phyloP scores from a whole-genome alignment of 2,329 filamentous ascomycete genomes.

The Coniochaeta sp. region DNA sequence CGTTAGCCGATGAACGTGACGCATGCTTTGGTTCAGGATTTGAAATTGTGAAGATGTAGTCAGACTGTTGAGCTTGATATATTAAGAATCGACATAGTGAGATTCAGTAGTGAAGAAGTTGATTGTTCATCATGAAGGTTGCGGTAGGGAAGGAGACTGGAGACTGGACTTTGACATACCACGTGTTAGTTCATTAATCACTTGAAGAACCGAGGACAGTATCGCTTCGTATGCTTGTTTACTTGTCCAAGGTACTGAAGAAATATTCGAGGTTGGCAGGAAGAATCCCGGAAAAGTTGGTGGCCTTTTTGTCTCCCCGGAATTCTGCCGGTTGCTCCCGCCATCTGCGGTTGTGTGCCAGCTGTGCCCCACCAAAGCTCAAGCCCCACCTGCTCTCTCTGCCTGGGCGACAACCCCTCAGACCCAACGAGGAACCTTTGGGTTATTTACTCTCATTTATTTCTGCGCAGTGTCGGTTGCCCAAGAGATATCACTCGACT shows the following conservation, averaged over 20 bases:
- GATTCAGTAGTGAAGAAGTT: constrained; percentile 58
- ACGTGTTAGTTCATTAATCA: background rate
- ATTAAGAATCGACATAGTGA: constrained; percentile 44
- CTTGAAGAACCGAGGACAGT: no score
- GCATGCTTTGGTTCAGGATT: background rate
- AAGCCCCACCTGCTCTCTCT: background rate
- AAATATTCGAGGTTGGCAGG: background rate
- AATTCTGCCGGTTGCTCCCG: background rate
- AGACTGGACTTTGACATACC: background rate
- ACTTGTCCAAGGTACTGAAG: no score
- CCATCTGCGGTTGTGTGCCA: background rate
- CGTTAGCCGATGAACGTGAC: background rate
- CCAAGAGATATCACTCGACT: background rate
- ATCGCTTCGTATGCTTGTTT: no score
- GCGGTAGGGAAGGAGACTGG: constrained; percentile 7
- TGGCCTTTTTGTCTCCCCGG: background rate
- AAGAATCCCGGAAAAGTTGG: background rate
- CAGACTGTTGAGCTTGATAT: constrained; percentile 63
- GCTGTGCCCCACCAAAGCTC: background rate
- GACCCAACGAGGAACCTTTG: background rate
- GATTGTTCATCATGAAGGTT: constrained; percentile 47
- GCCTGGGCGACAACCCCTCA: background rate
- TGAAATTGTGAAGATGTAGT: constrained; percentile 15
- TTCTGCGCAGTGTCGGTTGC: background rate
- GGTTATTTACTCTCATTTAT: constrained; percentile 1